Conservation (phyloP, 2,329 filamentous ascomycete species). For the Xylariaceae sp. region DNA sequence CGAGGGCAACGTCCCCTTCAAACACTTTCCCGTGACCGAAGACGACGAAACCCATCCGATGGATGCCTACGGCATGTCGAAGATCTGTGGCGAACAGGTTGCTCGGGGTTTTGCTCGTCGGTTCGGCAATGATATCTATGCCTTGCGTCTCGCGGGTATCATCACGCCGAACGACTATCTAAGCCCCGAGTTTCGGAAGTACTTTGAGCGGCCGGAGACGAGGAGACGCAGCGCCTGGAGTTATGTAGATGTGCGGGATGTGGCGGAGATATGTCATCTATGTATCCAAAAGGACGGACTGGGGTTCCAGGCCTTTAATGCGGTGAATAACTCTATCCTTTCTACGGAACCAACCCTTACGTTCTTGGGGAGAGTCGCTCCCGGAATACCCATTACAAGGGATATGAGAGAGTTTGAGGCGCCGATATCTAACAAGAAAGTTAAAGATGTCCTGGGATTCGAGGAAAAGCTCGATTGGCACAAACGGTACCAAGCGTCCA, state of each 20-base stretch:
- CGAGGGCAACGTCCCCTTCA: constrained; percentile 52
- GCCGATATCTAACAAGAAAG: constrained; percentile 56
- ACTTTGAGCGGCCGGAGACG: constrained; percentile 44
- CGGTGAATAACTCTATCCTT: constrained; percentile 58
- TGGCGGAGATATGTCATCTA: constrained; percentile 56
- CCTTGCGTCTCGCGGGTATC: constrained; percentile 55
- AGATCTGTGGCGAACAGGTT: constrained; percentile 53
- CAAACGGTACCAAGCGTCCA: constrained; percentile 17
- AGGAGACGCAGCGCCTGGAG: constrained; percentile 56
- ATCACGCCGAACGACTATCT: constrained; percentile 58
- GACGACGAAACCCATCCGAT: constrained; percentile 54
- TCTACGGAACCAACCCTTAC: constrained; percentile 45
- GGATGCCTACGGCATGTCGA: constrained; percentile 57
- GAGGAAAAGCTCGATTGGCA: constrained; percentile 54
- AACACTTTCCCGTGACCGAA: constrained; percentile 55
- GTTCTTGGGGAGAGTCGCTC: constrained; percentile 46
- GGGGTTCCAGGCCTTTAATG: constrained; percentile 61
- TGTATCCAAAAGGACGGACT: constrained; percentile 48
- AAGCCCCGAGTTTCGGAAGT: constrained; percentile 43
- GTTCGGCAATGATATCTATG: constrained; percentile 55
- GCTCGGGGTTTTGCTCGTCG: constrained; percentile 52
- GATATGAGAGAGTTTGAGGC: constrained; percentile 55
- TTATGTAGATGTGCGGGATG: constrained; percentile 57
- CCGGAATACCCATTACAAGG: constrained; percentile 46
- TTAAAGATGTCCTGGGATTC: constrained; percentile 53